phyloP scores from a whole-genome alignment of 805 yeast species.

The Myxozyma nipponensis region DNA sequence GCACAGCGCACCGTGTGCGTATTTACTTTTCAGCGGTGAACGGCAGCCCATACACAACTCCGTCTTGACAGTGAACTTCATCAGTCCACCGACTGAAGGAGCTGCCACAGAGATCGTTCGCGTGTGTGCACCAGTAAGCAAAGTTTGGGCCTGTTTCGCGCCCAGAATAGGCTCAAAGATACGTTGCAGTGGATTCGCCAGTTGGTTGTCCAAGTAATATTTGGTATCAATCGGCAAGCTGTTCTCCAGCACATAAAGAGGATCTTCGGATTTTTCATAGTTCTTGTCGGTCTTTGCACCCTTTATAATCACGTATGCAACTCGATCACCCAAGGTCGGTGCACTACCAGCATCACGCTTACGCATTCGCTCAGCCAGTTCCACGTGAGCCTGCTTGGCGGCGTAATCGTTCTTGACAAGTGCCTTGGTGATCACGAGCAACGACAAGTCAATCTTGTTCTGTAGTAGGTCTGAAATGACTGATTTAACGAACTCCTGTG shows the following conservation, averaged over 20 bases:
- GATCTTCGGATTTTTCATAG: conserved; percentile 96
- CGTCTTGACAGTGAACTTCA: conserved; percentile 87
- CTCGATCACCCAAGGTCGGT: conserved; percentile 95
- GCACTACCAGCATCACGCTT: conserved; percentile 98
- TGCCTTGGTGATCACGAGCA: conserved; percentile 89
- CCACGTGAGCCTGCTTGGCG: conserved; percentile 96
- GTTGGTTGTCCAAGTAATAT: conserved; percentile 87
- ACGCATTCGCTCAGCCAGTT: conserved; percentile 90
- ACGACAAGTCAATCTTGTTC: conserved; percentile 87
- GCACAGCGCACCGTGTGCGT: conserved; percentile 72
- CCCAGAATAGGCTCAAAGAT: conserved; percentile 95
- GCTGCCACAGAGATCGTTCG: conserved; percentile 64
- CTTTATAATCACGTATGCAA: conserved; percentile 88
- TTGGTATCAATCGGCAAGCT: conserved; percentile 91
- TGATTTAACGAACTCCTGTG: conserved; percentile 77
- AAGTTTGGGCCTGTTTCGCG: conserved; percentile 70
- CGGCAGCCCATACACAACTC: conserved; percentile 87
- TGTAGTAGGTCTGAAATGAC: conserved; percentile 88
- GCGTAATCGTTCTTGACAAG: conserved; percentile 86
- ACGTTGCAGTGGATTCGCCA: conserved; percentile 86
- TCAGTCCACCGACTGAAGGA: conserved; percentile 78
- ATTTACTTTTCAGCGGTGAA: conserved; percentile 57
- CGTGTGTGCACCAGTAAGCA: conserved; percentile 75
- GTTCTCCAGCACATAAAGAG: conserved; percentile 85
- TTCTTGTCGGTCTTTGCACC: conserved; percentile 77